A percentile compares a stretch with the other conserved stretches of the same genome.
These are phyloP conservation scores for Neurospora sp. DNA, from an alignment of 495 filamentous ascomycete genomes.

Conservation along the genomic window DNA sequence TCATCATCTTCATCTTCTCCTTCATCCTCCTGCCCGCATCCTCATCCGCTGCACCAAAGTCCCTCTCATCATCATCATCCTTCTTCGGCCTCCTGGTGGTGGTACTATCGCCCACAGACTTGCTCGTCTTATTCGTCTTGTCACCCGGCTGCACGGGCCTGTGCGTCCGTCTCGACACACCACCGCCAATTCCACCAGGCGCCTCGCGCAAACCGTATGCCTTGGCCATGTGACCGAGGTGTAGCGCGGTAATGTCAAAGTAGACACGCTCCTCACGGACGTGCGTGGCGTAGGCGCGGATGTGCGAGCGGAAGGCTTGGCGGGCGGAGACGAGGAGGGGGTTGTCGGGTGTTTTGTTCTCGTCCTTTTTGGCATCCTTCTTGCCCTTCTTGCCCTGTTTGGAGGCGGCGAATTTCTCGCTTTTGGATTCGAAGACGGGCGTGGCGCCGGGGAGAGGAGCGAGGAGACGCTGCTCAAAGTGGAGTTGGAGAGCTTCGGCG, in stretches of 20 bases:
- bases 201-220: slow-evolving; percentile 80
- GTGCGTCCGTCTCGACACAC: slow-evolving; percentile 29
- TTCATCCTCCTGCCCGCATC: slow-evolving; percentile 67
- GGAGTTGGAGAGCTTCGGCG: slow-evolving; percentile 38
- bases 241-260: slow-evolving; percentile 82
- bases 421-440: neutral
- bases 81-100: slow-evolving; percentile 13
- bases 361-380: slow-evolving; percentile 2
- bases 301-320: slow-evolving; percentile 79
- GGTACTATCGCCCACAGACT: neutral
- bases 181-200: slow-evolving; percentile 64
- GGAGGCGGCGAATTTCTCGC: slow-evolving; percentile 3
- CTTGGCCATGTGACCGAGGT: slow-evolving; percentile 91
- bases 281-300: slow-evolving; percentile 92
- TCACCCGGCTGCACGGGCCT: slow-evolving; percentile 17
- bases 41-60: slow-evolving; percentile 36
- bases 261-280: slow-evolving; percentile 67
- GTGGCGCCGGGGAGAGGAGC: slow-evolving; percentile 5
- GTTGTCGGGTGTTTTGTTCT: slow-evolving; percentile 8
- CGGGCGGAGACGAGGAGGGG: slow-evolving; percentile 57
- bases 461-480: slow-evolving; percentile 39
- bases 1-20: slow-evolving; percentile 68
- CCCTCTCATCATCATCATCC: slow-evolving; percentile 27
- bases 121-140: slow-evolving; percentile 1
- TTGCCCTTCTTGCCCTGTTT: slow-evolving; percentile 17